These are phyloP conservation scores for Diddensiella santjacobensis DNA, from an alignment of 805 yeast species.

Conservation along the genomic window DNA sequence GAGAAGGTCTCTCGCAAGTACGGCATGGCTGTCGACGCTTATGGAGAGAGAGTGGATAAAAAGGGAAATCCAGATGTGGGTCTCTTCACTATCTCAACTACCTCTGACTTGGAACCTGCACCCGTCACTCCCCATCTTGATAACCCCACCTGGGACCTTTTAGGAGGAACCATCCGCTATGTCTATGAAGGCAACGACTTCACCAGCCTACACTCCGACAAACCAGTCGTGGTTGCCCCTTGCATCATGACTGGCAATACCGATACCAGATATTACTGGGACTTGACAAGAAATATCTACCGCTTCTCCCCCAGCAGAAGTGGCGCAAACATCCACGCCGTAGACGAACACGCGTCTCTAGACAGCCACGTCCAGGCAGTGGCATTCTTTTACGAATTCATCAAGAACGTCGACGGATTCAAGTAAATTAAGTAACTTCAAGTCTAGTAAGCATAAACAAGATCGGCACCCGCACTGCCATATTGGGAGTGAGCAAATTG, in stretches of 20 bases:
- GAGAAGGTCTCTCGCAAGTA: conserved; percentile 43
- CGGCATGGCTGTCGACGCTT: conserved; percentile 44
- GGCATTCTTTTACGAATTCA: conserved; percentile 33
- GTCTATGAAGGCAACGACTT: conserved; percentile 53
- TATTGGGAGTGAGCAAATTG: no score
- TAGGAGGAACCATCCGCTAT: conserved; percentile 58
- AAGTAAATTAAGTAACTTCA: no score
- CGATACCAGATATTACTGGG: conserved; percentile 64
- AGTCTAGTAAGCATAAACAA: no score
- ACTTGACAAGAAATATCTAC: conserved; percentile 53
- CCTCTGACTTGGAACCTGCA: conserved; percentile 43
- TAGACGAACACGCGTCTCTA: conserved; percentile 54
- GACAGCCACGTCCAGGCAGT: conserved; percentile 47
- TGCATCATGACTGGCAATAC: conserved; percentile 63
- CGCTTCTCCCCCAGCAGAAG: conserved; percentile 48
- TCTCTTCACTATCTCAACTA: conserved; percentile 37
- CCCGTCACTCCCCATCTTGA: conserved; percentile 41
- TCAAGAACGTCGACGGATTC: conserved; percentile 20
- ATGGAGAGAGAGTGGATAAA: conserved; percentile 6
- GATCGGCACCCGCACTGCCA: no score
- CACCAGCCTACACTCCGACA: conserved; percentile 34
- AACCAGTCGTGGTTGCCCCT: conserved; percentile 48
- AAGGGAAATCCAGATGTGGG: conserved; percentile 35
- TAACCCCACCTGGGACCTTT: conserved; percentile 43
- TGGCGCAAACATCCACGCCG: conserved; percentile 45